Conservation (phyloP, 805 yeast species). For the Candida maltosa region DNA sequence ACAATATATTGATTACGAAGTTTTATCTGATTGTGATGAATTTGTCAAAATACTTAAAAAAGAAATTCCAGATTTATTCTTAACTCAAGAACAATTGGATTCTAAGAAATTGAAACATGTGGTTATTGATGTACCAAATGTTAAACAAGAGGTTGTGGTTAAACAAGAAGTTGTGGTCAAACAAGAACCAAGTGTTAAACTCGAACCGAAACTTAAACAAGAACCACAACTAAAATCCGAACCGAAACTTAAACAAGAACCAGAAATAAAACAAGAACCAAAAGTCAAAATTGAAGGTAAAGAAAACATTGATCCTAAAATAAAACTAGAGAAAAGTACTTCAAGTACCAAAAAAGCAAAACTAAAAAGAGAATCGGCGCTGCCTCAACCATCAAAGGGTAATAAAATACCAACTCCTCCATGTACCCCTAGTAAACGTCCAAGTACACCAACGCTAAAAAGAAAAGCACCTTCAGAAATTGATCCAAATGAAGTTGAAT, state of each 20-base stretch:
- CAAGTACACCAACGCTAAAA: background rate
- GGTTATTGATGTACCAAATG: conserved; percentile 6
- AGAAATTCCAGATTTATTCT: conserved; percentile 61
- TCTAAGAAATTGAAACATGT: conserved; percentile 31
- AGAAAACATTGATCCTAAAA: too few relatives aligned
- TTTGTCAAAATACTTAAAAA: conserved; percentile 60
- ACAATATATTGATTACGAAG: conserved; percentile 71
- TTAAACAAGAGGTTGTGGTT: conserved; percentile 7
- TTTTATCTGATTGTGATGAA: conserved; percentile 75
- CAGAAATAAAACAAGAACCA: too few relatives aligned
- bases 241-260: too few relatives aligned
- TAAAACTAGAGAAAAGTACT: too few relatives aligned
- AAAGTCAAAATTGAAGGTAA: too few relatives aligned
- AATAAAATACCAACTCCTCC: background rate
- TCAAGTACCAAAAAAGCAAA: too few relatives aligned
- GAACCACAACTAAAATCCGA: too few relatives aligned
- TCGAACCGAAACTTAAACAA: conserved; percentile 2
- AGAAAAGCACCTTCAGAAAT: conserved; percentile 1
- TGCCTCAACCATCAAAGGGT: too few relatives aligned
- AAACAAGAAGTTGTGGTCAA: conserved; percentile 5
- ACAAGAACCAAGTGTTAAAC: conserved; percentile 3
- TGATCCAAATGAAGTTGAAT: too few relatives aligned
- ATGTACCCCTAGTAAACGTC: background rate
- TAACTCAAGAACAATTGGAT: conserved; percentile 50
- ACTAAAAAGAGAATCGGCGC: too few relatives aligned